A percentile compares a stretch with the other conserved stretches of the same genome.
These are phyloP conservation scores for Lipomyces chichibuensis DNA, from an alignment of 805 yeast species.

Conservation along the genomic window DNA sequence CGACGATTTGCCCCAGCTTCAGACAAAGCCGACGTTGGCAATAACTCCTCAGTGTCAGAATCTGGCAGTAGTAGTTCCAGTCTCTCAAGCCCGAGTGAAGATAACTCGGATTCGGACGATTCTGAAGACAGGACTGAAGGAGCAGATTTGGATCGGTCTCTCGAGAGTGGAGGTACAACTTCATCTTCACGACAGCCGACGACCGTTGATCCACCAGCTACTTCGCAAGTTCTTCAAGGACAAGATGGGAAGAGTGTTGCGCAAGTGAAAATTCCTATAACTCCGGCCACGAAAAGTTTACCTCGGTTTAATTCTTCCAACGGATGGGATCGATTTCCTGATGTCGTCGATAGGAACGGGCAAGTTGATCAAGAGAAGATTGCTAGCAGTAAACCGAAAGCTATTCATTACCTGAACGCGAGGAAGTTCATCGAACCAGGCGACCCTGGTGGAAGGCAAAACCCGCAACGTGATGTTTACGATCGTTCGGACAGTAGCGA, in stretches of 20 bases:
- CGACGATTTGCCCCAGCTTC: not conserved
- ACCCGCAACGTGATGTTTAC: not conserved
- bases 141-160: not conserved
- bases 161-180: not conserved
- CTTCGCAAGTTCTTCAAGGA: not conserved
- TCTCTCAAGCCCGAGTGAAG: not conserved
- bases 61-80: not conserved
- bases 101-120: not conserved
- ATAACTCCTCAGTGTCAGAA: not conserved
- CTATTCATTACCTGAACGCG: not conserved
- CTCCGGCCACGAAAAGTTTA: not conserved
- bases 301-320: slow-evolving; percentile 1
- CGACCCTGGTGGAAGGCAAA: not conserved
- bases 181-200: not conserved
- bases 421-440: not conserved
- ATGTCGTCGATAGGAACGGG: slow-evolving; percentile 1
- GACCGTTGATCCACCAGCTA: not conserved
- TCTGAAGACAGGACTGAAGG: not conserved
- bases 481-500: not conserved
- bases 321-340: slow-evolving; percentile 5
- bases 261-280: not conserved
- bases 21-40: not conserved
- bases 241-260: not conserved
- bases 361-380: not conserved
- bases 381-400: not conserved